Evolutionary conservation across 768 basidiomycete species (phyloP).

Genomic region (Filobasidium wieringae): DNA sequence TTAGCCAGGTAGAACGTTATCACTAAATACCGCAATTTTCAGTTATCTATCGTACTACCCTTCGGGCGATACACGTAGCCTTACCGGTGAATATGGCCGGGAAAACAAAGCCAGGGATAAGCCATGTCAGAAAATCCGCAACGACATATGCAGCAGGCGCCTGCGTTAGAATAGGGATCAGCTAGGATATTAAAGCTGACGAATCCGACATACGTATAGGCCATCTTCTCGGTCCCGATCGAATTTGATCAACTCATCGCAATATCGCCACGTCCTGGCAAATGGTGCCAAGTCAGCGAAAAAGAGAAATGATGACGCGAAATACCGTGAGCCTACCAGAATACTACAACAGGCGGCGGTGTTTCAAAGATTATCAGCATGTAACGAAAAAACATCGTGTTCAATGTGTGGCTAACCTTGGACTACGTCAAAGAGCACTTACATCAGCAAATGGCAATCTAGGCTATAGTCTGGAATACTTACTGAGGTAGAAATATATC

Average conservation of each 20-base stretch:
- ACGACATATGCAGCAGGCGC: conserved; percentile 40
- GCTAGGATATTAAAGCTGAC: neutral
- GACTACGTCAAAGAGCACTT: no score
- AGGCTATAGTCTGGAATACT: no score
- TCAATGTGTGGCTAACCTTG: no score
- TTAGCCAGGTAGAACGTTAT: neutral
- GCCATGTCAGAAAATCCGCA: conserved; percentile 39
- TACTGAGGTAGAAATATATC: conserved; percentile 36
- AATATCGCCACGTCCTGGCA: conserved; percentile 40
- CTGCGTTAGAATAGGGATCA: conserved; percentile 15
- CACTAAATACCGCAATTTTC: neutral
- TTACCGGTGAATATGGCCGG: conserved; percentile 32
- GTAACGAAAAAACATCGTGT: no score
- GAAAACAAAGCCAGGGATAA: conserved; percentile 40
- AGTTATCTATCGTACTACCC: neutral
- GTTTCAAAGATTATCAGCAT: no score
- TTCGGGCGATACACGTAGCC: neutral
- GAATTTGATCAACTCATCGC: conserved; percentile 42
- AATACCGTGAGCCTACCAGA: no score
- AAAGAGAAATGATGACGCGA: no score
- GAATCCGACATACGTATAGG: conserved; percentile 21
- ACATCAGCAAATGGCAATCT: conserved; percentile 18
- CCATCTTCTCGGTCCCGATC: conserved; percentile 44
- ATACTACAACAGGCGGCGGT: no score
- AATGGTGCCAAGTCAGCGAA: no score